Evolutionary conservation across 306 rosid species (phyloP).

Genomic region (Notholithocarpus densiflorus): DNA sequence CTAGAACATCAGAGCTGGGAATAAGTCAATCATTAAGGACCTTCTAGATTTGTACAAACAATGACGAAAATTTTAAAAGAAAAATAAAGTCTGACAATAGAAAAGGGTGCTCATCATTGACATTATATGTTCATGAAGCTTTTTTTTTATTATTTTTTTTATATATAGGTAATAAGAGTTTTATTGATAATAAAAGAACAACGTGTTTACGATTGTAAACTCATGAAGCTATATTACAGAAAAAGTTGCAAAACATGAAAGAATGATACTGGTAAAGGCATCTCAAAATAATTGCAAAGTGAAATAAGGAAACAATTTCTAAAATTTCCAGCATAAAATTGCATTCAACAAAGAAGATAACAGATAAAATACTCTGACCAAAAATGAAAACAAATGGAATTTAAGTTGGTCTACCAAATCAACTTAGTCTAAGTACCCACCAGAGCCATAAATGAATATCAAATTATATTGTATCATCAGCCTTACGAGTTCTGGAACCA

Average conservation of each 20-base stretch:
- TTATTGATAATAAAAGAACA: no score
- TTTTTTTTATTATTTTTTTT: no score
- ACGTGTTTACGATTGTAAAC: no score
- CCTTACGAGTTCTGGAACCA: background rate
- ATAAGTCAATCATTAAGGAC: background rate
- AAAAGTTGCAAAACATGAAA: background rate
- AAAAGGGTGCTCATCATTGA: background rate
- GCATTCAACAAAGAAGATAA: background rate
- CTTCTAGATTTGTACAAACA: background rate
- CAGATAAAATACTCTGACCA: background rate
- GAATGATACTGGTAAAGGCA: background rate
- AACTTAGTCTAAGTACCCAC: background rate
- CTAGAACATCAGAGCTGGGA: background rate
- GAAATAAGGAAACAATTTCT: background rate
- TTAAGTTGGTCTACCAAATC: background rate
- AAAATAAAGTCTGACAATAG: background rate
- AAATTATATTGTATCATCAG: background rate
- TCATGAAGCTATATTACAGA: background rate
- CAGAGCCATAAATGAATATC: background rate
- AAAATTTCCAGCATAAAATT: background rate
- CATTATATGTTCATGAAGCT: background rate
- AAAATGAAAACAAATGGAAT: background rate
- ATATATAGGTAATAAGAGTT: no score
- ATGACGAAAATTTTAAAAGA: background rate
- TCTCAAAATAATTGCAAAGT: background rate